Percentiles rank a stretch among this genome's conserved stretches.
These are phyloP conservation scores for Nigrospora sphaerica DNA, from an alignment of 2,329 filamentous ascomycete genomes.

Conservation along the genomic window DNA sequence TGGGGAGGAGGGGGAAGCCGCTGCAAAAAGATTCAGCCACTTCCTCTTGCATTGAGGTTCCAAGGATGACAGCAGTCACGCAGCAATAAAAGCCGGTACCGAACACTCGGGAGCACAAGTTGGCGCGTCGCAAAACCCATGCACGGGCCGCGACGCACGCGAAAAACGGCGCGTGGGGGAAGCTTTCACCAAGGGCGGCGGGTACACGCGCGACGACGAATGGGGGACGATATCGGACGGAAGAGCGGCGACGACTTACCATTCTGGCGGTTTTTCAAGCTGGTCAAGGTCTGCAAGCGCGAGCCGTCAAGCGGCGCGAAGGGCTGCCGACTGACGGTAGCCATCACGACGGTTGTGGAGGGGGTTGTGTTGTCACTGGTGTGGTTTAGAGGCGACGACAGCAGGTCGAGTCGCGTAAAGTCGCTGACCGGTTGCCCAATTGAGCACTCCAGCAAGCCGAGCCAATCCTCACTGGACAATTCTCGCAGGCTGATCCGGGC, in stretches of 20 bases:
- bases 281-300: slow-evolving; percentile 65
- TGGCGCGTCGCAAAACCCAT: background rate
- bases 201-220: background rate
- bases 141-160: background rate
- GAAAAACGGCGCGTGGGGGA: too few species aligned
- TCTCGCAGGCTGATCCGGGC: too few species aligned
- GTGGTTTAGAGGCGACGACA: too few species aligned
- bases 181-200: background rate
- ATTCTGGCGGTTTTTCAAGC: slow-evolving; percentile 72
- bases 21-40: slow-evolving; percentile 17
- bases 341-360: slow-evolving; percentile 33
- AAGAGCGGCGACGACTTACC: slow-evolving; percentile 36
- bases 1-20: slow-evolving; percentile 29
- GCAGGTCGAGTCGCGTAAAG: background rate
- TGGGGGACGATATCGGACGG: too few species aligned
- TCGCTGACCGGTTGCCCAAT: too few species aligned
- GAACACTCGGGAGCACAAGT: slow-evolving; percentile 16
- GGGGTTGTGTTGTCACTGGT: background rate
- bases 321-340: slow-evolving; percentile 57
- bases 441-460: too few species aligned
- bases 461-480: too few species aligned
- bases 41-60: too few species aligned
- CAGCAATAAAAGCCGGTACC: background rate
- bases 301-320: slow-evolving; percentile 66
- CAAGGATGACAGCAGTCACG: too few species aligned